A percentile compares a stretch with the other conserved stretches of the same genome.
phyloP scores from a whole-genome alignment of 139 green algal species.

The Auxenochlorella pyrenoidosa region DNA sequence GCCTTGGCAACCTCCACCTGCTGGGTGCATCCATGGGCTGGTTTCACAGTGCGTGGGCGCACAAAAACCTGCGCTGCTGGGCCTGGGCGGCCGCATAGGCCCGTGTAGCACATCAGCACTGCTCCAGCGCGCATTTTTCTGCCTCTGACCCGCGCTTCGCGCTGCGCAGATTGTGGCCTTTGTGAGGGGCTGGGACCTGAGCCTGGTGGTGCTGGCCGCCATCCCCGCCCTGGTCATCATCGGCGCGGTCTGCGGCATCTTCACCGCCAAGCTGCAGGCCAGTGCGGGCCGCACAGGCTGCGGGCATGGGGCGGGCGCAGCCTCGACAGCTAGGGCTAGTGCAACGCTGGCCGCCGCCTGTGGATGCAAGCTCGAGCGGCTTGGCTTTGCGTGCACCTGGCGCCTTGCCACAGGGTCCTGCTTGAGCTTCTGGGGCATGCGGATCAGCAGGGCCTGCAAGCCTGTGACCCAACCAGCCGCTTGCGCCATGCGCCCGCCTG shows the following conservation, averaged over 20 bases:
- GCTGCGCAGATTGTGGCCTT: slow-evolving; percentile 60
- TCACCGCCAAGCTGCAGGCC: slow-evolving; percentile 33
- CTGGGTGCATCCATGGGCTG: no score
- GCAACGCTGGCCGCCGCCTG: no score
- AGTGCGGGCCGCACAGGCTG: neutral
- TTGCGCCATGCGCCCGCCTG: neutral
- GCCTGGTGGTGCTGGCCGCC: slow-evolving; percentile 77
- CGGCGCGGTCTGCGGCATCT: slow-evolving; percentile 57
- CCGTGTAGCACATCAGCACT: no score
- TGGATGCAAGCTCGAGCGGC: neutral
- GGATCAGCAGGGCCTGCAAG: no score
- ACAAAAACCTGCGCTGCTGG: no score
- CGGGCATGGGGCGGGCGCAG: no score
- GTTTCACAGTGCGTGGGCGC: no score
- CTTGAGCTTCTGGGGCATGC: no score
- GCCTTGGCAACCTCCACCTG: no score
- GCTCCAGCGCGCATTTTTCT: neutral
- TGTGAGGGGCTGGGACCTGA: slow-evolving; percentile 75
- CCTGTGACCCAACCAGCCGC: neutral
- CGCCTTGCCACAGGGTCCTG: no score
- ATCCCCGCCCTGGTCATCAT: slow-evolving; percentile 69
- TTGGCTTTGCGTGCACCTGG: neutral
- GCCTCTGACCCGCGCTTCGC: slow-evolving; percentile 33
- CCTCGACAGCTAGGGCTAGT: no score
- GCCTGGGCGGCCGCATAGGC: no score